These are phyloP conservation scores for Tylopilus orsonianus DNA, from an alignment of 1,284 basidiomycete genomes.

Conservation along the genomic window DNA sequence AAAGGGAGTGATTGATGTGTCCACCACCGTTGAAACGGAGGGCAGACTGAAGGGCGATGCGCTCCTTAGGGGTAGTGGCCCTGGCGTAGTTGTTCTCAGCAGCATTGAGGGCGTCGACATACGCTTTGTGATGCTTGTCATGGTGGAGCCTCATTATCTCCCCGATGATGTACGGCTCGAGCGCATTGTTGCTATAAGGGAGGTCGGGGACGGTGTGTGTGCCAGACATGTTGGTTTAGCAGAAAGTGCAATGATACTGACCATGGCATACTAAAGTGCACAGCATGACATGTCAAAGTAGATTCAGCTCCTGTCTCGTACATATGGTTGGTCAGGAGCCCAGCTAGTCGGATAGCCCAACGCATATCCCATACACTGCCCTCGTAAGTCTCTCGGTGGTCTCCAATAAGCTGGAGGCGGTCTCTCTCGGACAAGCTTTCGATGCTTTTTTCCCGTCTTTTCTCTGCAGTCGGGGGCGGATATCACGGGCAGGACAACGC, in stretches of 20 bases:
- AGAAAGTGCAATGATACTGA: slow-evolving; percentile 1
- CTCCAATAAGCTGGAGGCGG: slow-evolving; percentile 30
- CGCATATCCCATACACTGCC: slow-evolving; percentile 32
- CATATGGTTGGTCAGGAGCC: slow-evolving; percentile 22
- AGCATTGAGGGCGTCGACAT: slow-evolving; percentile 73
- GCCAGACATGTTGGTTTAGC: slow-evolving; percentile 25
- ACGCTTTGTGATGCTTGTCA: slow-evolving; percentile 84
- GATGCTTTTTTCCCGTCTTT: slow-evolving; percentile 9
- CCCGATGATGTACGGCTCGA: slow-evolving; percentile 82
- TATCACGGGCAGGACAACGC: slow-evolving; percentile 21
- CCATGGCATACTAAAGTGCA: slow-evolving; percentile 1
- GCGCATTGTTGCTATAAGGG: slow-evolving; percentile 85
- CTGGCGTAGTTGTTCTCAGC: slow-evolving; percentile 76
- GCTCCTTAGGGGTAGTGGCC: slow-evolving; percentile 68
- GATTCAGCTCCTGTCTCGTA: slow-evolving; percentile 23
- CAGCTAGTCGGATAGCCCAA: slow-evolving; percentile 34
- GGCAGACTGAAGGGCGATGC: slow-evolving; percentile 74
- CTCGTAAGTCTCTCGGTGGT: slow-evolving; percentile 21
- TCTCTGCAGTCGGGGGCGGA: slow-evolving; percentile 3
- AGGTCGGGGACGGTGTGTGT: slow-evolving; percentile 75
- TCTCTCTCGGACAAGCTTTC: slow-evolving; percentile 19
- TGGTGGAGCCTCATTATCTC: slow-evolving; percentile 88
- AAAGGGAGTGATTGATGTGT: slow-evolving; percentile 90
- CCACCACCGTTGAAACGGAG: slow-evolving; percentile 75
- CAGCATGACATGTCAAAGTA: slow-evolving; percentile 21